Conservation (phyloP, 108 stramenopile genomes). For the Schizochytrium sp. region DNA sequence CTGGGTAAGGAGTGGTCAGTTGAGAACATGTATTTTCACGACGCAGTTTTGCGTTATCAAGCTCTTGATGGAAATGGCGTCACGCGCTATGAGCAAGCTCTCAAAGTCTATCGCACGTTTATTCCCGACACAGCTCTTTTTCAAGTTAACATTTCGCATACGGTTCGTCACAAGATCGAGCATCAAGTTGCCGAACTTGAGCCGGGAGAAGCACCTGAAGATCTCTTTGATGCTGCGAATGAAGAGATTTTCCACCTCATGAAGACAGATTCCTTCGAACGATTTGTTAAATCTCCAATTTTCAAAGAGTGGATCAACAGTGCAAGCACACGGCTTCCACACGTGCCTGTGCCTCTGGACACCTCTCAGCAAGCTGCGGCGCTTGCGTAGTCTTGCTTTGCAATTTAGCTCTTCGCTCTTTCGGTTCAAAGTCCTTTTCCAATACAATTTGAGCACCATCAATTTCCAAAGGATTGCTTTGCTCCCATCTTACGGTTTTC, state of each 20-base stretch:
- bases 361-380: background rate
- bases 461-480: no score
- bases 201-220: background rate
- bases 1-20: constrained; percentile 38
- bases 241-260: background rate
- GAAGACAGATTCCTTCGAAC: constrained; percentile 42
- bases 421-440: background rate
- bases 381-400: background rate
- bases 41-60: constrained; percentile 11
- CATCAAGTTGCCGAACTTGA: background rate
- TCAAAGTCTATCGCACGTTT: constrained; percentile 11
- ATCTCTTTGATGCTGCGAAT: constrained; percentile 40
- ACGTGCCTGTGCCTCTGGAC: background rate
- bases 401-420: background rate
- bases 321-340: background rate
- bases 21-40: constrained; percentile 48
- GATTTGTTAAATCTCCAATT: constrained; percentile 3
- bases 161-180: background rate
- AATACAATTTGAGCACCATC: no score
- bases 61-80: background rate
- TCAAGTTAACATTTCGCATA: constrained; percentile 18
- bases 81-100: background rate
- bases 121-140: background rate
- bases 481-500: no score
- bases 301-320: background rate